Evolutionary conservation across 306 rosid species (phyloP).

Genomic region (Quercus glauca): DNA sequence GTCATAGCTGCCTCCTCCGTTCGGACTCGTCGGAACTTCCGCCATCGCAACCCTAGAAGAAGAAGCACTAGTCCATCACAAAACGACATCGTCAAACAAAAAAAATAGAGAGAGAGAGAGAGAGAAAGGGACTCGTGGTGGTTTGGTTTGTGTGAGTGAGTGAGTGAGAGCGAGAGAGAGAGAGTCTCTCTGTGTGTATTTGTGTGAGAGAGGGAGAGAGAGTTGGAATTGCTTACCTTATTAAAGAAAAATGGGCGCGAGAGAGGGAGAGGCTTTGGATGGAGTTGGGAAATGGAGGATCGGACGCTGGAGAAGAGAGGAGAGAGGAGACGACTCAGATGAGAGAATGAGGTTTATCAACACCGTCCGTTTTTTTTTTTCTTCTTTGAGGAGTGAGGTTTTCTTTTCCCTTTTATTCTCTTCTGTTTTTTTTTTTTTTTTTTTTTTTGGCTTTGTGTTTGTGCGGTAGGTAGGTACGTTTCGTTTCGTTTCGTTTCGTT

Average conservation of each 20-base stretch:
- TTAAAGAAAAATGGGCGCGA: conserved; percentile 52
- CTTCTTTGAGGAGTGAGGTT: background rate
- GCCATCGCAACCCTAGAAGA: conserved; percentile 63
- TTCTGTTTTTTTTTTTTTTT: too few species aligned
- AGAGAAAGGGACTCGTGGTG: background rate
- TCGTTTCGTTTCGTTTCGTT: too few species aligned
- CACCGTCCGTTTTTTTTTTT: conserved; percentile 72
- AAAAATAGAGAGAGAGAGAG: conserved; percentile 23
- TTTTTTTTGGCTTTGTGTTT: too few species aligned
- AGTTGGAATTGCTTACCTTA: too few species aligned
- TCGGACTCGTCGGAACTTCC: conserved; percentile 81
- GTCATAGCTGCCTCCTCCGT: conserved; percentile 82
- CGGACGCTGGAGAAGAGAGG: conserved; percentile 99
- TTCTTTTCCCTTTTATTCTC: background rate
- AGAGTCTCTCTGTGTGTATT: too few species aligned
- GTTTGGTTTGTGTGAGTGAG: background rate
- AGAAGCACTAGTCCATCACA: background rate
- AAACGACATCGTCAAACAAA: conserved; percentile 22
- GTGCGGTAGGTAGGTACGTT: background rate
- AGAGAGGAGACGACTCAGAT: conserved; percentile 81
- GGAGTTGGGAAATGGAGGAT: conserved; percentile 53
- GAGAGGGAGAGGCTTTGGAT: conserved; percentile 48
- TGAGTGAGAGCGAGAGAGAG: background rate
- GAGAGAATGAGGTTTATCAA: conserved; percentile 60
- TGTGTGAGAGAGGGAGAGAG: background rate